Evolutionary conservation across 352 stramenopile species (phyloP), one percentile per base, ranked within the genome.

Genomic region (Globisporangium radiosum): DNA sequence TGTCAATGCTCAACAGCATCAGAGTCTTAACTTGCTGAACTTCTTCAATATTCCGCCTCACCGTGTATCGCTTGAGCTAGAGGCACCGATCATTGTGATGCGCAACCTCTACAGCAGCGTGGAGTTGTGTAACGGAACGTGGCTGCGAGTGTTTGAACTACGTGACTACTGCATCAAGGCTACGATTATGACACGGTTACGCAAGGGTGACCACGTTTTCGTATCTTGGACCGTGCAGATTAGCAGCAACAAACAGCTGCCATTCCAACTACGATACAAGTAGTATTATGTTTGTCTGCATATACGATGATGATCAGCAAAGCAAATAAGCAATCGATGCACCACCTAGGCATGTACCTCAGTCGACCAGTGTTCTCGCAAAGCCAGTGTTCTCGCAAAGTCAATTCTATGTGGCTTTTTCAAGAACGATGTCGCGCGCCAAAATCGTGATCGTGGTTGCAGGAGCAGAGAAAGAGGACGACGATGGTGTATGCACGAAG

Each of bases 281-380:
- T 11, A 47, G 43, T 17, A n/a, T n/a, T 11, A 7, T 5, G 11
- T 47, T n/a, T 47, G 8, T 11, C 43, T 7, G 43, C 43, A 0
- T 47, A 1, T 47, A 11, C 43, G 7, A 47, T 47, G 43, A 47
- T n/a, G 43, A 47, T 47, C 43, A 47, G 15, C 14, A 47, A 47
- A 11, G 43, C 39, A 53, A 62, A 52, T 19, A 52, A 40, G 17
- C 25, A 55, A 55, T 61, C 42, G 14, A 44, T 40, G 40, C 40
- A 44, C 40, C 7, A 44, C 10, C 10, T 44, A 1, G 40, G 40
- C 1, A 11, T 44, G 40, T 44, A 44, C 10, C 10, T 44, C 7
- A 7, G 1, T 11, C 40, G 40, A 44, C 40, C 40, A 7, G 40
- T 44, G 40, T 44, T 44, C 40, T 44, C 40, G 40, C 40, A 44